Evolutionary conservation across 257 asterid genomes (phyloP), one percentile per base, ranked within the genome.

Genomic region (Paraleonurus japonicus): DNA sequence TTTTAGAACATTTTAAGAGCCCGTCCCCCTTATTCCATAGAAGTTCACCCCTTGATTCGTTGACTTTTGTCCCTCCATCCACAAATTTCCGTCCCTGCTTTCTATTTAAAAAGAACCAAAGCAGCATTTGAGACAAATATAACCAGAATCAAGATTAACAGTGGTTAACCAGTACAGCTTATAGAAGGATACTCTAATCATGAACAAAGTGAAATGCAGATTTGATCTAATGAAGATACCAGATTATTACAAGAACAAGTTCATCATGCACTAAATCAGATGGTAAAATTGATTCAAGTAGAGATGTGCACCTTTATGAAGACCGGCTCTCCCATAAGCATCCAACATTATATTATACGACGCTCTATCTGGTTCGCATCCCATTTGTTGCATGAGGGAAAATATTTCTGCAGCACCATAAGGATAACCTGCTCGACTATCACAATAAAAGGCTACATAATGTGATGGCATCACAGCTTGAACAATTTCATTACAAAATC

Each of bases 271-370:
- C 59, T 51, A 20, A 23, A 41, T 33, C 17, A 69, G 22, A 27
- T n/a, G 26, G 26, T 33, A 47, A 15, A 10, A 32, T 3, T 32
- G 33, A 23, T 43, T 57, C 37, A 30, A 57, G 27, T 64, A 19
- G 12, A 60, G 50, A 41, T 2, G 17, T 4, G 23, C 79, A 88
- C 97, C 96, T 79, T 86, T 81, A 65, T 89, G 81, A 55, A 89
- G 89, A 70, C 96, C 96, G 10, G 95, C 92, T 82, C 88, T 86
- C 23, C 96, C 97, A 63, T 91, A 91, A 24, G 97, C 97, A 69
- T 91, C 97, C 78, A 91, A 79, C 95, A 89, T 80, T 51, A 91
- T 91, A 70, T 91, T 91, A 75, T 85, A 91, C 13, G 97, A 89
- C 32, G 95, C 97, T 74, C 86, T 85, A 65, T 91, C 96, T 27